Conservation (phyloP, 2,329 filamentous ascomycete genomes). For the Colletotrichum sansevieriae region DNA sequence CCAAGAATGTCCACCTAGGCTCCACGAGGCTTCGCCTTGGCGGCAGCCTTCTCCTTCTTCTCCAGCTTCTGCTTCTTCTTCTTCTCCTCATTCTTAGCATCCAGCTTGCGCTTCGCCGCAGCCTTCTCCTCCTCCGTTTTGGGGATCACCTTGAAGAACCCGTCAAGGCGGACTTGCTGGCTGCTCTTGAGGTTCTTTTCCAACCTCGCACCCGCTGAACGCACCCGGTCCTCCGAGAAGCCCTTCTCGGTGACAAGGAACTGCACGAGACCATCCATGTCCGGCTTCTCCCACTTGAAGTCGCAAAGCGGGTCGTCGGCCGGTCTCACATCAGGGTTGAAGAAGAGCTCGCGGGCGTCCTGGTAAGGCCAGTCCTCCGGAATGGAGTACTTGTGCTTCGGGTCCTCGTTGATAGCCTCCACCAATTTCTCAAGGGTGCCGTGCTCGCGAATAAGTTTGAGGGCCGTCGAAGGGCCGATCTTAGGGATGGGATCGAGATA, state of each 20-base stretch:
- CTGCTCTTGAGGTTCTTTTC: constrained; percentile 92
- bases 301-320: constrained; percentile 91
- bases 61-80: constrained; percentile 97
- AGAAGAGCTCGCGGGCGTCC: constrained; percentile 92
- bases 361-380: constrained; percentile 98
- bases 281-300: constrained; percentile 97
- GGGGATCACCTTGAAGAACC: constrained; percentile 94
- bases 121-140: constrained; percentile 91
- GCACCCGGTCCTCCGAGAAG: constrained; percentile 94
- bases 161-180: constrained; percentile 92
- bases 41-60: constrained; percentile 93
- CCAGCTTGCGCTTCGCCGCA: constrained; percentile 89
- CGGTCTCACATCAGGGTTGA: constrained; percentile 86
- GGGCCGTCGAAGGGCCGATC: constrained; percentile 89
- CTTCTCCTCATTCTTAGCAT: constrained; percentile 90
- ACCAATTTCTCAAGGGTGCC: constrained; percentile 89
- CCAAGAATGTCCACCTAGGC: constrained; percentile 46
- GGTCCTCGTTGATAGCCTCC: constrained; percentile 80
- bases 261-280: constrained; percentile 88
- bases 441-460: constrained; percentile 95
- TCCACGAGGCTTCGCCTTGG: constrained; percentile 87
- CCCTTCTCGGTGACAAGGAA: constrained; percentile 95
- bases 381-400: constrained; percentile 83
- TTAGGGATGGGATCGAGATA: constrained; percentile 98
- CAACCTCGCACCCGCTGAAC: constrained; percentile 80